Base-by-base conservation (phyloP, 2,329 filamentous ascomycete genomes). In the Aspergillus pseudonomiae region DNA sequence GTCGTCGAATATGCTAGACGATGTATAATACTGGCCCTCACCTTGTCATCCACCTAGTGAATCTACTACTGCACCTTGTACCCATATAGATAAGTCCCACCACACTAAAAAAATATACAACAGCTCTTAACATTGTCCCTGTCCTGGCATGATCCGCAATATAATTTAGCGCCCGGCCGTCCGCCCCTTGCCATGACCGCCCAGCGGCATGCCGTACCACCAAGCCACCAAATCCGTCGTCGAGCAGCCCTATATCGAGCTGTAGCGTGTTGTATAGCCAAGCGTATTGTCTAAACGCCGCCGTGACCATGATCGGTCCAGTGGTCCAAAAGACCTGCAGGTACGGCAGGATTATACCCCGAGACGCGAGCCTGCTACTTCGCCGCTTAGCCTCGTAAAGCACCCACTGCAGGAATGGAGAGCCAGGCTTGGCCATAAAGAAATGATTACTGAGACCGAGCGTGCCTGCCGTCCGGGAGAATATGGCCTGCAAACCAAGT, bases 291-390 rank as follows among this genome's bases (percentile, higher is more conserved):
- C 57, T 41, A 28, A 65, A 62, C n/a, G 65, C 65, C 4, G 63
- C 59, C 2, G 67, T 69, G 32, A 69, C 34, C 66, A 69, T 69
- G 32, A 68, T 67, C 9, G 67, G 67, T 6, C 67, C 67, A 10
- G 66, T 69, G 14, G 67, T 65, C 67, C 67, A 69, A 55, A 69
- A 69, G 9, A 69, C 67, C 52, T 61, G 61, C n/a, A 69, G 63
- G 45, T 69, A 69, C 12, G 67, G 67, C 21, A 65, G 41, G 12
- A 63, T 21, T 1, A 68, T 68, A 3, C 58, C 41, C 43, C 56
- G 48, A 9, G 64, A 67, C 26, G 57, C 24, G 19, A 57, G 21
- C 32, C 32, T 34, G 32, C 32, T 12, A 34, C 53, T 62, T 21
- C 67, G 66, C 32, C 63, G 56, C 60, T 68, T 65, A 11, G 66